Evolutionary conservation across 306 rosid species (phyloP), one percentile per base, ranked within the genome.

Genomic region (Vigna radiata): DNA sequence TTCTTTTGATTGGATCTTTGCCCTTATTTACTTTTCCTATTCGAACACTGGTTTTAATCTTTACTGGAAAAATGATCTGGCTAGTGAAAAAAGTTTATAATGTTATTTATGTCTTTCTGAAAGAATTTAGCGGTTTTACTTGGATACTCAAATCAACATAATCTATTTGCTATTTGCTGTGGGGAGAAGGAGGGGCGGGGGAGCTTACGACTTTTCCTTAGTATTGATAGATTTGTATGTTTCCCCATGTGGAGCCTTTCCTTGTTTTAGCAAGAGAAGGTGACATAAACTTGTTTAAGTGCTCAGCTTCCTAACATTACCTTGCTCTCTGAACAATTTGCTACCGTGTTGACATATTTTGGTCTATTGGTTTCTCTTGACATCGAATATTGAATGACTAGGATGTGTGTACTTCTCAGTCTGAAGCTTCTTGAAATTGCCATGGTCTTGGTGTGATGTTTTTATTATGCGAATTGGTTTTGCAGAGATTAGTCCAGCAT

Each of bases 401-500:
- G 68, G 39, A 63, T 55, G 43, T 7, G 36, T 70, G 49, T 55
- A 54, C n/a, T 70, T 21, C 12, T 18, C 5, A 8, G 70, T 54
- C 13, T 44, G 7, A 55, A 21, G 63, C 46, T 33, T 62, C 23
- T n/a, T 10, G 65, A 29, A 27, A 73, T 68, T 37, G 9, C 56
- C 18, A 25, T 50, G 79, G 48, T 44, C 58, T 75, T 75, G 74
- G 75, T 65, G 17, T 71, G 17, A 76, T 43, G 18, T 59, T 56
- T 80, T 66, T 80, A 77, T 70, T n/a, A 5, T 76, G 83, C 80
- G 83, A 43, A 31, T 87, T 82, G 68, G 41, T 77, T 59, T 89
- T 77, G 88, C 90, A 95, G 97, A 89, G 96, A 85, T 14, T 94
- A 76, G 98, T 91, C 72, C 98, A 94, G 83, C 98, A 94, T 76